Evolutionary conservation across 208 protist genomes (phyloP).

Genomic region (Wallacemonas rigidus): DNA sequence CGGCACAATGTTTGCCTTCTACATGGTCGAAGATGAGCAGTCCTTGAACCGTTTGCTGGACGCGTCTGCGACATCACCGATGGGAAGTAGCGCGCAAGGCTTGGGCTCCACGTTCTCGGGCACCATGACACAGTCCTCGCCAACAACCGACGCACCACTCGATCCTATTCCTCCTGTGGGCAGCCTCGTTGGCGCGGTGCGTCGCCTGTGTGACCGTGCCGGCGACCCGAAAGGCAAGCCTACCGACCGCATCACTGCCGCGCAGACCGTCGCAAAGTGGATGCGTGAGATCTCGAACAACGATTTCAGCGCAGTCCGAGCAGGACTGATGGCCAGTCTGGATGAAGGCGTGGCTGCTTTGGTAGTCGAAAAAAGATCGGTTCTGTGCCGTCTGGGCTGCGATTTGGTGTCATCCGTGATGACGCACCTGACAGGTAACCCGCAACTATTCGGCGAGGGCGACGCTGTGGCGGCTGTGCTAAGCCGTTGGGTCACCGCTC

Average conservation of each 20-base stretch:
- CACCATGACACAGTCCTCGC: neutral
- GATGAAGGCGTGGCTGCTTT: constrained; percentile 42
- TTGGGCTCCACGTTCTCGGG: constrained; percentile 16
- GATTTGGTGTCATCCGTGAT: constrained; percentile 46
- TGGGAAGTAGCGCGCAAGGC: constrained; percentile 11
- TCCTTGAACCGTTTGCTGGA: constrained; percentile 56
- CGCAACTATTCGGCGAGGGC: constrained; percentile 33
- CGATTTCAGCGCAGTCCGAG: constrained; percentile 30
- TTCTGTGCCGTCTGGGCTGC: constrained; percentile 76
- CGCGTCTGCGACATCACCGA: constrained; percentile 21
- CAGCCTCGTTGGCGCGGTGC: neutral
- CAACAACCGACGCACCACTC: neutral
- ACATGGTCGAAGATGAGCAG: constrained; percentile 83
- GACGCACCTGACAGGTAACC: constrained; percentile 35
- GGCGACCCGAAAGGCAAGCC: constrained; percentile 22
- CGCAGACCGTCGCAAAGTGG: constrained; percentile 67
- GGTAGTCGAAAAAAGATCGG: constrained; percentile 69
- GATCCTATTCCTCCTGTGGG: neutral
- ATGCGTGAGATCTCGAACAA: constrained; percentile 32
- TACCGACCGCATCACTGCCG: constrained; percentile 43
- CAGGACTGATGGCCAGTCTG: constrained; percentile 27
- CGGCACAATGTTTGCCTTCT: constrained; percentile 70
- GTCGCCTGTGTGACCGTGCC: constrained; percentile 17
- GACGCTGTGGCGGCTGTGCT: constrained; percentile 32
- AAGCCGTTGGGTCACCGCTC: constrained; percentile 43